Percentiles rank a stretch among this genome's conserved stretches.
Conservation (phyloP, 495 filamentous ascomycete species). For the Penicillium maclennaniae region DNA sequence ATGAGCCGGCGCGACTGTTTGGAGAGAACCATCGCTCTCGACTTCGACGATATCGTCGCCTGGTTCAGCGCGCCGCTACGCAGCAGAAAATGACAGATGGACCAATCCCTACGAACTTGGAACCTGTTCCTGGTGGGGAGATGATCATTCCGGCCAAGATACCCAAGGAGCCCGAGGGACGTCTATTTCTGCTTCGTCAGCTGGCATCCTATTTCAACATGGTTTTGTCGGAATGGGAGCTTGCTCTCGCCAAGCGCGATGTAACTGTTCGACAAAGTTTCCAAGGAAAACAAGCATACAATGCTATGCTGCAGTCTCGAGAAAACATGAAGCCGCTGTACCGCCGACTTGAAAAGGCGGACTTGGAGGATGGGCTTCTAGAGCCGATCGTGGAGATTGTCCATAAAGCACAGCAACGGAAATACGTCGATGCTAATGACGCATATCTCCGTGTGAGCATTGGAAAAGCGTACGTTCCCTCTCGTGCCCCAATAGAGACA, state of each 20-base stretch:
- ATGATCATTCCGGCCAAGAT: conserved; percentile 73
- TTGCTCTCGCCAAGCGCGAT: conserved; percentile 65
- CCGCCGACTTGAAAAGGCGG: conserved; percentile 74
- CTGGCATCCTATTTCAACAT: conserved; percentile 90
- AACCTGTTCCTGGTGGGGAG: conserved; percentile 71
- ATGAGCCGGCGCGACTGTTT: conserved; percentile 73
- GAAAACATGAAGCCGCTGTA: conserved; percentile 91
- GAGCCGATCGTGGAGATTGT: conserved; percentile 93
- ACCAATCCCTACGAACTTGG: conserved; percentile 68
- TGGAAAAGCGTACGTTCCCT: conserved; percentile 71
- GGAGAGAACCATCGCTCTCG: conserved; percentile 72
- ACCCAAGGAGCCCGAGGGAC: conserved; percentile 54
- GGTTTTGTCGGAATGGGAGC: conserved; percentile 83
- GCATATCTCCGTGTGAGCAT: conserved; percentile 90
- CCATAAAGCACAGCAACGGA: conserved; percentile 75
- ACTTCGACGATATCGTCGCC: conserved; percentile 63
- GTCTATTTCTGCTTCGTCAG: conserved; percentile 74
- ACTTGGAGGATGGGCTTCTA: conserved; percentile 73
- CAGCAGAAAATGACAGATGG: conserved; percentile 54
- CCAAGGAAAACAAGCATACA: conserved; percentile 70
- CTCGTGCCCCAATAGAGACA: neutral
- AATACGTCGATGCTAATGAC: conserved; percentile 96
- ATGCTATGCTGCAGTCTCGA: conserved; percentile 73
- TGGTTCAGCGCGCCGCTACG: conserved; percentile 45
- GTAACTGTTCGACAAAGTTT: conserved; percentile 63